phyloP scores from a whole-genome alignment of 371 early-diverging fungal species.

The Haplosporangium sp. region DNA sequence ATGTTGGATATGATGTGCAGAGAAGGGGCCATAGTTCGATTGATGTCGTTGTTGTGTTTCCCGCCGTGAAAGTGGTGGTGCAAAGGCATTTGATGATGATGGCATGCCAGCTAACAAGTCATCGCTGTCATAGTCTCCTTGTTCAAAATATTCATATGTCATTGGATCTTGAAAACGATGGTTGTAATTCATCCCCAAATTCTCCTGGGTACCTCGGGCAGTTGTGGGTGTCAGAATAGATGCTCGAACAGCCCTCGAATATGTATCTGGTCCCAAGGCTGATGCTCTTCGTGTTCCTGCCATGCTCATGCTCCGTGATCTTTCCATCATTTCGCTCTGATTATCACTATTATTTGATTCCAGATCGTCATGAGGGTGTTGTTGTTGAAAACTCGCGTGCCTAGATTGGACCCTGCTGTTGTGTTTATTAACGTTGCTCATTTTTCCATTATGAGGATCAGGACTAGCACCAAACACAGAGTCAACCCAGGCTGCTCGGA shows the following conservation, averaged over 20 bases:
- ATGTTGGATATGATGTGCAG: not conserved
- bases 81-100: not conserved
- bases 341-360: conserved; percentile 13
- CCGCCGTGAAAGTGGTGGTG: not conserved
- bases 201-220: not conserved
- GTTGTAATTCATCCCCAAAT: not conserved
- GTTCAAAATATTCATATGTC: conserved; percentile 14
- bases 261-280: not conserved
- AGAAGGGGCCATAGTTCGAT: not conserved
- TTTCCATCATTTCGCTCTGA: conserved; percentile 16
- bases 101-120: not conserved
- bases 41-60: not conserved
- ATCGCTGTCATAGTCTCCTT: conserved; percentile 7
- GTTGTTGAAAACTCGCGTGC: not conserved
- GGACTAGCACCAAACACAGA: conserved; percentile 17
- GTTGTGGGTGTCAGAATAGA: conserved; percentile 12
- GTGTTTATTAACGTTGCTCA: not conserved
- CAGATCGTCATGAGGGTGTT: conserved; percentile 9
- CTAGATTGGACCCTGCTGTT: not conserved
- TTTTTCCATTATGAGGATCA: not conserved
- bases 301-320: conserved; percentile 1
- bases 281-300: not conserved
- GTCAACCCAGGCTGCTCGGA: conserved; percentile 29
- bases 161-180: not conserved
- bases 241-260: conserved; percentile 1